phyloP scores from a whole-genome alignment of 2,329 filamentous ascomycete species.

The Monilinia fructigena region DNA sequence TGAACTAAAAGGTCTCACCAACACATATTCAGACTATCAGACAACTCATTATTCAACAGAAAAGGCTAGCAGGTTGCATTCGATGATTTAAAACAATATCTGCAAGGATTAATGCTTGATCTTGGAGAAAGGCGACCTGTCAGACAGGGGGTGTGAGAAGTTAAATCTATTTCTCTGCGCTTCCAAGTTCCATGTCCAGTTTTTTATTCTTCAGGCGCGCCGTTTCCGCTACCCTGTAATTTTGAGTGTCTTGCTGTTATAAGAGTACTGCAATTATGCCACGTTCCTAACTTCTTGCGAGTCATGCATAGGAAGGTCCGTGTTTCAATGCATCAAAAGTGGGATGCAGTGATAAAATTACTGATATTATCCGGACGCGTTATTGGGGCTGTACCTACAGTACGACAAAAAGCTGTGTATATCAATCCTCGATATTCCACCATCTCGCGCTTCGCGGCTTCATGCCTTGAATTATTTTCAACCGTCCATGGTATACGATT shows the following conservation, averaged over 20 bases:
- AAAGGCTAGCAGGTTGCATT: constrained; percentile 17
- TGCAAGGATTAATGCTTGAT: constrained; percentile 23
- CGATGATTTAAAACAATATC: constrained; percentile 4
- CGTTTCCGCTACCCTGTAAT: constrained; percentile 18
- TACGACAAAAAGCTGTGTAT: constrained; percentile 19
- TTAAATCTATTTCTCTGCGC: constrained; percentile 14
- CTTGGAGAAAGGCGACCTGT: constrained; percentile 14
- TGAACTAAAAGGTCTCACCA: constrained; percentile 22
- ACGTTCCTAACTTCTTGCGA: constrained; percentile 20
- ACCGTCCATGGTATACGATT: too few relatives aligned
- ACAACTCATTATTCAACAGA: constrained; percentile 17
- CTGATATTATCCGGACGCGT: constrained; percentile 2
- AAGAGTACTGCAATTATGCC: constrained; percentile 10
- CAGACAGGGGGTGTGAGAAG: constrained; percentile 17
- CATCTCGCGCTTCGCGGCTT: background rate
- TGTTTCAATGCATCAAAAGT: constrained; percentile 22
- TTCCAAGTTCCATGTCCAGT: constrained; percentile 10
- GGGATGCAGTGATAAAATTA: constrained; percentile 5
- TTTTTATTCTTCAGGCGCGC: constrained; percentile 22
- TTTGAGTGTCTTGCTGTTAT: constrained; percentile 21
- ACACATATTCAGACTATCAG: constrained; percentile 4
- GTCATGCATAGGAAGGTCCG: constrained; percentile 21
- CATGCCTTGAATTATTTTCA: background rate
- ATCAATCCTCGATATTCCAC: constrained; percentile 20
- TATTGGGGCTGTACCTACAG: constrained; percentile 3